Evolutionary conservation across 805 yeast genomes (phyloP), one percentile per base, ranked within the genome.

Genomic region (Isabelozyma rhagii): DNA sequence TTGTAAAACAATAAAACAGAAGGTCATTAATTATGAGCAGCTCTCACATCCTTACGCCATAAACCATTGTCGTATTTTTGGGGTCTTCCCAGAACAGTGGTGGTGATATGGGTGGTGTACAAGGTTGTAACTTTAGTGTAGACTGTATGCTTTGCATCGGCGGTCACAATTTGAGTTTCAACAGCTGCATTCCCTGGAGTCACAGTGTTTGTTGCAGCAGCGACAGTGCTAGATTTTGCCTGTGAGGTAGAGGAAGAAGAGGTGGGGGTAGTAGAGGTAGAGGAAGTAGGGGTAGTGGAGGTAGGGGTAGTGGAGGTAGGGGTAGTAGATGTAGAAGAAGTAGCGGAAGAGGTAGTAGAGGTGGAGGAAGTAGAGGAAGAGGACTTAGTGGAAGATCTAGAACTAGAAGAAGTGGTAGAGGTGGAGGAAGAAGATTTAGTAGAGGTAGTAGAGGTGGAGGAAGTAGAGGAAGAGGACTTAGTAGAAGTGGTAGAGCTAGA

Each of bases 291-390:
- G 2, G 51, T 21, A n/a, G 45, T n/a, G 18, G 45, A 39, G 5
- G 48, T 36, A n/a, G 48, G 17, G 36, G 39, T 44, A n/a, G 42
- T 28, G 15, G 49, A 38, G 11, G 45, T 21, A 9, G 49, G 29
- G 11, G 45, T 21, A 9, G 43, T 14, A n/a, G 43, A 43, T 17
- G 45, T 31, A 9, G 25, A 38, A 9, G 50, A 8, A 28, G 44
- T 46, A 13, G 51, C 10, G 18, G 41, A 41, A 21, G 40, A 39
- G n/a, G 39, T 13, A 8, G 47, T n/a, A 21, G 29, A 34, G 11
- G 51, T 15, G 48, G 21, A 25, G 5, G 51, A 14, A 21, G 52
- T 34, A n/a, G 42, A 45, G 36, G 45, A 31, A 27, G 47, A 39
- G 10, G 31, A 39, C 5, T 27, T 5, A 34, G 51, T 42, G 2